A percentile compares a stretch with the other conserved stretches of the same genome.
These are phyloP conservation scores for Trichoderma erinaceum DNA, from an alignment of 495 filamentous ascomycete genomes.

Conservation along the genomic window DNA sequence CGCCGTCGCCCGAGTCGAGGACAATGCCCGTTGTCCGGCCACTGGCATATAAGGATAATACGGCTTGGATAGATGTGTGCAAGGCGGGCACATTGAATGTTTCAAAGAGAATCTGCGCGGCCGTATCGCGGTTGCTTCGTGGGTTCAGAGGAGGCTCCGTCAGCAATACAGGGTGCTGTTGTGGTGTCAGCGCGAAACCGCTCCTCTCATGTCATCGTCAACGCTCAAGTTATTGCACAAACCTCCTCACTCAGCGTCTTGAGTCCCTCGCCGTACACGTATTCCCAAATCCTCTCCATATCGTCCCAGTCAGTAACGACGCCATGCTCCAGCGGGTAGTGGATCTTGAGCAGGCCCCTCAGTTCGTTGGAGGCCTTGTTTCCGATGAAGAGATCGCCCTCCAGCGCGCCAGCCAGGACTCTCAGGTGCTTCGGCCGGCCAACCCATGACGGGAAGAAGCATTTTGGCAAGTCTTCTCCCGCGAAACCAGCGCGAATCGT, in stretches of 20 bases:
- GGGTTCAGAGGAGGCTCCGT: constrained; percentile 97
- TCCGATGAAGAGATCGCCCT: constrained; percentile 97
- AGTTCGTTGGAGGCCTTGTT: constrained; percentile 82
- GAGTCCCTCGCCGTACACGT: constrained; percentile 57
- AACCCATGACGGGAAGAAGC: constrained; percentile 96
- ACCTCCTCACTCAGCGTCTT: constrained; percentile 97
- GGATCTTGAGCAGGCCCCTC: constrained; percentile 88
- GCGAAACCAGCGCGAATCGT: constrained; percentile 97
- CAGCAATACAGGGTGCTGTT: constrained; percentile 85
- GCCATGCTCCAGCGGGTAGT: constrained; percentile 93
- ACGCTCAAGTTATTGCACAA: constrained; percentile 19
- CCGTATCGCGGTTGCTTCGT: constrained; percentile 89
- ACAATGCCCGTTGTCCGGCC: constrained; percentile 96
- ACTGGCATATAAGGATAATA: constrained; percentile 92
- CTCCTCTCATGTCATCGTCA: not conserved
- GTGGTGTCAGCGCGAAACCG: constrained; percentile 16
- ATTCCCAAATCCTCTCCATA: constrained; percentile 98
- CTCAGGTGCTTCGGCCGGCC: constrained; percentile 95
- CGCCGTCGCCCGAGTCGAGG: constrained; percentile 90
- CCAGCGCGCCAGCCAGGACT: constrained; percentile 88
- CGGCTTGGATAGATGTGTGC: constrained; percentile 95
- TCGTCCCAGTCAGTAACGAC: constrained; percentile 99
- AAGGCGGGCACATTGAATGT: constrained; percentile 97
- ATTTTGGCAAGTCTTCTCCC: constrained; percentile 90
- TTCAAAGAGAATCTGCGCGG: constrained; percentile 97